Conservation (phyloP, 2,329 filamentous ascomycete species). For the Beauveria caledonica region DNA sequence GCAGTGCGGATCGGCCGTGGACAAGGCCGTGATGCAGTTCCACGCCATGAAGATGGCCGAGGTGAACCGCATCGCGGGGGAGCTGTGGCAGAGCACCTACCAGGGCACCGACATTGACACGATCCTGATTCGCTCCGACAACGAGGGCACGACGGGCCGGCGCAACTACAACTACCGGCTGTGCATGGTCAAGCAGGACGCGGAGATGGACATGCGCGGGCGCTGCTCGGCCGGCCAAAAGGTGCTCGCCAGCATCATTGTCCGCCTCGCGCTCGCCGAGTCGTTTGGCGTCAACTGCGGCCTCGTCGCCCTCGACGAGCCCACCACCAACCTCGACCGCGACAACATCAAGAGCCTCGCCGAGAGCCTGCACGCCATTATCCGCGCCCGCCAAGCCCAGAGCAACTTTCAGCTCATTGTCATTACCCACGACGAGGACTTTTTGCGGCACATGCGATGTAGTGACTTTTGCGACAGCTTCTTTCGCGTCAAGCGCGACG, state of each 20-base stretch:
- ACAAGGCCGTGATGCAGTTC: slow-evolving; percentile 96
- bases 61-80: slow-evolving; percentile 88
- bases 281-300: slow-evolving; percentile 96
- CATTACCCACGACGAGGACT: slow-evolving; percentile 98
- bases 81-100: slow-evolving; percentile 96
- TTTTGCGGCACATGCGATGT: slow-evolving; percentile 86
- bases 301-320: slow-evolving; percentile 92
- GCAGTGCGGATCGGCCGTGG: slow-evolving; percentile 73
- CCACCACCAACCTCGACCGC: slow-evolving; percentile 90
- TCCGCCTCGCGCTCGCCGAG: slow-evolving; percentile 89
- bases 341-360: slow-evolving; percentile 93
- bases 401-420: slow-evolving; percentile 96
- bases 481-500: slow-evolving; percentile 76
- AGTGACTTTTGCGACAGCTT: slow-evolving; percentile 90
- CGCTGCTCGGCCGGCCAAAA: slow-evolving; percentile 95
- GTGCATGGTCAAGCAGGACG: slow-evolving; percentile 94
- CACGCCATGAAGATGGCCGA: slow-evolving; percentile 97
- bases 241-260: slow-evolving; percentile 93
- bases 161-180: slow-evolving; percentile 95
- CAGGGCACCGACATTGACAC: slow-evolving; percentile 96
- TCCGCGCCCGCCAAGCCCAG: slow-evolving; percentile 73
- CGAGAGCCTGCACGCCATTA: slow-evolving; percentile 77
- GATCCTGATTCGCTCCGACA: slow-evolving; percentile 89
- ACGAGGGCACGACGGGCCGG: slow-evolving; percentile 64
- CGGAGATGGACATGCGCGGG: slow-evolving; percentile 98